Evolutionary conservation across 305 asterid genomes (phyloP).

Genomic region (Fraxinus nigra): DNA sequence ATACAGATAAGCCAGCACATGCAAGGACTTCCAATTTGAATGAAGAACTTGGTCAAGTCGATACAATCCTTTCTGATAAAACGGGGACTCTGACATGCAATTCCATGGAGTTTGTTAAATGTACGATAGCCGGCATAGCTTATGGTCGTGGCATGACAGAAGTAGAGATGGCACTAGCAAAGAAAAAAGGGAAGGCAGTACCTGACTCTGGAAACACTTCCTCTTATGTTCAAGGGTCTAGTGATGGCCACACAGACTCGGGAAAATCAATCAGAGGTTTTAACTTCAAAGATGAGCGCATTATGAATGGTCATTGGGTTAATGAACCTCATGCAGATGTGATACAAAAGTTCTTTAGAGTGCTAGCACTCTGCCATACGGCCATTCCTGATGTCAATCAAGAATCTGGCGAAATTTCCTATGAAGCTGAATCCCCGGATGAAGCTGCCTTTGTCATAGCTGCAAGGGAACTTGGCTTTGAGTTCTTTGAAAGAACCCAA

Average conservation of each 20-base stretch:
- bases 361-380: conserved; percentile 88
- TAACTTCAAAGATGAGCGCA: conserved; percentile 79
- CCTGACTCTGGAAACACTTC: conserved; percentile 33
- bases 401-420: conserved; percentile 60
- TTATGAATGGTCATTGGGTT: conserved; percentile 85
- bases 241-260: conserved; percentile 14
- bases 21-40: conserved; percentile 94
- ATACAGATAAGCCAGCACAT: conserved; percentile 79
- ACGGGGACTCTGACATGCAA: conserved; percentile 96
- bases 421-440: conserved; percentile 99
- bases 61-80: conserved; percentile 86
- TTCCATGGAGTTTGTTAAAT: conserved; percentile 97
- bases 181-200: conserved; percentile 47
- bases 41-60: conserved; percentile 94
- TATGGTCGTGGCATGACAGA: conserved; percentile 95
- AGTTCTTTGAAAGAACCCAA: conserved; percentile 83
- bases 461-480: conserved; percentile 90
- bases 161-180: conserved; percentile 77
- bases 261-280: conserved; percentile 71
- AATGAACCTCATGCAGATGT: conserved; percentile 54
- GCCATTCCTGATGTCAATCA: conserved; percentile 81
- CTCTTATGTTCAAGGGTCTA: conserved; percentile 23
- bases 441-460: conserved; percentile 97
- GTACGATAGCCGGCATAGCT: conserved; percentile 78
- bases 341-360: conserved; percentile 79